Conservation (phyloP, 129 eudicot genomes). For the Escallonia herrerae region DNA sequence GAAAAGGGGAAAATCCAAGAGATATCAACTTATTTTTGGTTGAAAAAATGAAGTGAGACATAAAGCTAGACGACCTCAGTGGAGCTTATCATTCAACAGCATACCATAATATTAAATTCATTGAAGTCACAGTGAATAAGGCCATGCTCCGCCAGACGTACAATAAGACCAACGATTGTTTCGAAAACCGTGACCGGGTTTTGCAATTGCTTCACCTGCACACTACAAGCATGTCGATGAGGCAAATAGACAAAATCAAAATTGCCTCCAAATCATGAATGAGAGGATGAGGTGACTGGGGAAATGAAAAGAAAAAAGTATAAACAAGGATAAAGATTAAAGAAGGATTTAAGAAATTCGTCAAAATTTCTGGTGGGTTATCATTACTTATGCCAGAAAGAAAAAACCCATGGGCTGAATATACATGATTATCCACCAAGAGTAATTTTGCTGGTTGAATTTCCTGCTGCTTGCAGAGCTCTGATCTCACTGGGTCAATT, state of each 20-base stretch:
- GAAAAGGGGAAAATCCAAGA: neutral
- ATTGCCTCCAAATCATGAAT: too few species aligned
- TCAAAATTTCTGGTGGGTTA: too few species aligned
- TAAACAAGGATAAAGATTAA: too few species aligned
- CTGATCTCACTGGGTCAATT: too few species aligned
- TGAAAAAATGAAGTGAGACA: neutral
- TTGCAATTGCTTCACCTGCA: constrained; percentile 86
- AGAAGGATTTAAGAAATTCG: too few species aligned
- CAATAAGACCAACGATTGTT: constrained; percentile 60
- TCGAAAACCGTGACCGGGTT: constrained; percentile 77
- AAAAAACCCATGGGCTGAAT: too few species aligned
- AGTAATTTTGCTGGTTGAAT: too few species aligned
- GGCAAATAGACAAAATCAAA: neutral
- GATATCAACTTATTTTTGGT: neutral
- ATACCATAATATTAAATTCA: constrained; percentile 92
- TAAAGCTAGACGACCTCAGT: neutral
- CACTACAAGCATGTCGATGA: constrained; percentile 31
- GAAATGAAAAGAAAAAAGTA: too few species aligned
- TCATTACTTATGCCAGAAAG: too few species aligned
- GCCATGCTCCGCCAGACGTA: constrained; percentile 92
- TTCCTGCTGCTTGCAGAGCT: too few species aligned
- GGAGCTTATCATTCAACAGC: neutral
- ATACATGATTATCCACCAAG: too few species aligned
- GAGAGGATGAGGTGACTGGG: too few species aligned
- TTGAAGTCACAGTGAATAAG: constrained; percentile 96